phyloP scores from a whole-genome alignment of 805 yeast genomes.

The Candida xyloterini region DNA sequence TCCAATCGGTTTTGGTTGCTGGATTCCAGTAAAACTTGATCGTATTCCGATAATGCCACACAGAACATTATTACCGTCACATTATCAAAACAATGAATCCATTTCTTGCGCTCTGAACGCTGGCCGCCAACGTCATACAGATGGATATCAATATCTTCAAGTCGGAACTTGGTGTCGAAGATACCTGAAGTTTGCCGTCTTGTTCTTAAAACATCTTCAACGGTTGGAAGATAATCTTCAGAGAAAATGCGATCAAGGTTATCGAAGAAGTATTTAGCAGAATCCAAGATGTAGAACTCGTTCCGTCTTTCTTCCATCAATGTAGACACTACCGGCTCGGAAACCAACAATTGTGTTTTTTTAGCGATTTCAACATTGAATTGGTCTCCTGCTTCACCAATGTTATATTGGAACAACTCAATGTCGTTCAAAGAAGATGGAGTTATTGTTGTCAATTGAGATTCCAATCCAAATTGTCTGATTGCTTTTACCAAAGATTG shows the following conservation, averaged over 20 bases:
- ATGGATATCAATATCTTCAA: conserved; percentile 65
- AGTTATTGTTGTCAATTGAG: conserved; percentile 32
- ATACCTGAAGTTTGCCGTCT: conserved; percentile 93
- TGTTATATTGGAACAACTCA: conserved; percentile 45
- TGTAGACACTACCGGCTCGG: conserved; percentile 53
- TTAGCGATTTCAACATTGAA: conserved; percentile 50
- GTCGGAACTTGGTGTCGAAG: conserved; percentile 72
- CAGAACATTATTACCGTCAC: conserved; percentile 88
- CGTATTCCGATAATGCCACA: conserved; percentile 88
- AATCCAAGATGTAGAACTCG: conserved; percentile 80
- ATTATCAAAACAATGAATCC: conserved; percentile 96
- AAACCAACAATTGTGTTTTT: conserved; percentile 52
- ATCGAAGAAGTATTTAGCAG: conserved; percentile 74
- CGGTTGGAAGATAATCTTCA: conserved; percentile 65
- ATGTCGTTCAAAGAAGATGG: conserved; percentile 42
- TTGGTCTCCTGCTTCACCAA: conserved; percentile 47
- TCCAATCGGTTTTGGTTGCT: conserved; percentile 71
- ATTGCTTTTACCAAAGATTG: conserved; percentile 69
- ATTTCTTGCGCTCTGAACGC: conserved; percentile 90
- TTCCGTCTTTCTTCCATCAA: conserved; percentile 59
- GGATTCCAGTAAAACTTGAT: conserved; percentile 79
- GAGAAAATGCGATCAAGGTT: conserved; percentile 59
- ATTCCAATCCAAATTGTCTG: conserved; percentile 43
- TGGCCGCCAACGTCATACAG: conserved; percentile 93
- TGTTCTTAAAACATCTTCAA: conserved; percentile 77